Percentiles rank a stretch among this genome's conserved stretches.
phyloP scores from a whole-genome alignment of 768 basidiomycete species.

The Boletales sp. region DNA sequence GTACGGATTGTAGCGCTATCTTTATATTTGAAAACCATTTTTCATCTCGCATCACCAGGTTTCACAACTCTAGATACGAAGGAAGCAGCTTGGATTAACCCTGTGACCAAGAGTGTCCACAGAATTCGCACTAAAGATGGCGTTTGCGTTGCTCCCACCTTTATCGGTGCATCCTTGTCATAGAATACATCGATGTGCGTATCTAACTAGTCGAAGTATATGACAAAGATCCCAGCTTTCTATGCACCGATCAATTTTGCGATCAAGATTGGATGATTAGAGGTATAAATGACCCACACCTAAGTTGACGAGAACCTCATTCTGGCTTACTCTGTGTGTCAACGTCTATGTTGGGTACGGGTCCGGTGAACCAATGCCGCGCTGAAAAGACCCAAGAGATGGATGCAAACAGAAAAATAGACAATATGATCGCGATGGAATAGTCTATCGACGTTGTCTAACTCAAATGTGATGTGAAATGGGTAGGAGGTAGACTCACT shows the following conservation, averaged over 20 bases:
- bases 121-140: slow-evolving; percentile 85
- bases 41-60: slow-evolving; percentile 36
- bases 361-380: slow-evolving; percentile 33
- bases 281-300: too few species aligned
- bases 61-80: slow-evolving; percentile 85
- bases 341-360: slow-evolving; percentile 28
- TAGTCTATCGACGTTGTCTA: slow-evolving; percentile 11
- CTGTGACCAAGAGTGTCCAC: slow-evolving; percentile 72
- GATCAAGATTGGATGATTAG: neutral
- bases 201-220: neutral
- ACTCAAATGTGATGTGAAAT: neutral
- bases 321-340: slow-evolving; percentile 4
- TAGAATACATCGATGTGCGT: slow-evolving; percentile 36
- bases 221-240: neutral
- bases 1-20: slow-evolving; percentile 33
- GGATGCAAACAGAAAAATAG: slow-evolving; percentile 29
- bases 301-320: neutral
- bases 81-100: slow-evolving; percentile 87
- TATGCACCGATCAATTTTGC: neutral
- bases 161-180: slow-evolving; percentile 90
- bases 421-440: slow-evolving; percentile 27
- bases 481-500: slow-evolving; percentile 23
- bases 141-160: slow-evolving; percentile 71
- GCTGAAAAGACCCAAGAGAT: slow-evolving; percentile 34
- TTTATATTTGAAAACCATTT: slow-evolving; percentile 1